Base-by-base conservation (phyloP, 1,139 yeast species). In the Blastobotrys serpentis region DNA sequence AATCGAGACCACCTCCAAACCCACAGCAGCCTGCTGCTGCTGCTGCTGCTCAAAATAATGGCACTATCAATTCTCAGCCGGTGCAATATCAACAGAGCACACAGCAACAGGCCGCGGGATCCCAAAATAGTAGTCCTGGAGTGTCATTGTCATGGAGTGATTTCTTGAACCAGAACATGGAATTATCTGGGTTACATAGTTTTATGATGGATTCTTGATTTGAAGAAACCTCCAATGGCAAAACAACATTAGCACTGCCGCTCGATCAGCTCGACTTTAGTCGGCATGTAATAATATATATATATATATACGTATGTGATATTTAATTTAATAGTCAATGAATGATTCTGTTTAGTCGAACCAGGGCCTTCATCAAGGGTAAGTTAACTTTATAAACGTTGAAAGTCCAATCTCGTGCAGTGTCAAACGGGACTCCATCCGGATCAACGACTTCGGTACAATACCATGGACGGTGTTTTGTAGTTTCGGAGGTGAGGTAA, bases 71-170 rank as follows among this genome's bases (percentile, higher is more conserved):
- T 4, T 4, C 19, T n/a, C 37, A 40, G 14, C 18, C n/a, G 29
- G 16, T 30, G 10, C 18, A 16, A 32, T 25, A 4, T 37, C 48
- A 42, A 33, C 29, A 34, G 18, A 37, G 10, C 7, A 36, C 10
- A n/a, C 36, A 2, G 18, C 26, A 16, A 30, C 23, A 25, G 5
- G 16, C 29, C 10, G 2, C 26, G 23, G 6, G 14, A 3, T n/a
- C 25, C 17, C 22, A 11, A 4, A 14, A 5, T 22, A 29, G 7
- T 10, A 14, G 29, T 11, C 14, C 38, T 8, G 39, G 25, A 2
- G 37, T 18, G 18, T 17, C 36, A 14, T 36, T 54, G 43, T 61
- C 58, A 43, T 64, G 67, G 67, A 65, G 63, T 37, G 66, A 63
- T 13, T 57, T 63, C 29, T 44, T 63, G 30, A 49, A 56, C n/a